These are phyloP conservation scores for Ogataea trehalophila DNA, from an alignment of 805 yeast genomes.

Conservation along the genomic window DNA sequence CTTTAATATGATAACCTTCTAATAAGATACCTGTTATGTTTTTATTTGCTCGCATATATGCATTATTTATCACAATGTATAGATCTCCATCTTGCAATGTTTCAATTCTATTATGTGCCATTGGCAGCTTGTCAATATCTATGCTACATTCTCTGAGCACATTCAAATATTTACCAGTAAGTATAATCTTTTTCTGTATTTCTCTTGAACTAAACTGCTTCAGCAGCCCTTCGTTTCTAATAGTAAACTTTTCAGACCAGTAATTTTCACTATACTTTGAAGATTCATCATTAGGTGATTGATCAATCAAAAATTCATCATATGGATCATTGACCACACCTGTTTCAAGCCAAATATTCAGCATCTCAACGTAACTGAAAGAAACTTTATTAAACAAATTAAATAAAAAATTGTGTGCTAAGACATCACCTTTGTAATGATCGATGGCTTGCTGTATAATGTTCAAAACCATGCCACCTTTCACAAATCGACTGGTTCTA, in stretches of 20 bases:
- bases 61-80: conserved; percentile 50
- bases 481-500: conserved; percentile 48
- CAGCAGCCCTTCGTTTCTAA: conserved; percentile 72
- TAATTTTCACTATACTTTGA: conserved; percentile 43
- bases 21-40: conserved; percentile 52
- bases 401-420: conserved; percentile 47
- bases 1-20: conserved; percentile 52
- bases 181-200: conserved; percentile 58
- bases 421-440: conserved; percentile 60
- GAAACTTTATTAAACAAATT: conserved; percentile 56
- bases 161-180: conserved; percentile 82
- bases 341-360: conserved; percentile 71
- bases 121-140: conserved; percentile 16
- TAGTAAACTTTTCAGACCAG: conserved; percentile 72
- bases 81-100: conserved; percentile 35
- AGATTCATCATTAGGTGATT: conserved; percentile 13
- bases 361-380: conserved; percentile 55
- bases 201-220: conserved; percentile 51
- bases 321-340: conserved; percentile 77
- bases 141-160: conserved; percentile 62
- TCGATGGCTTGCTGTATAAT: conserved; percentile 56
- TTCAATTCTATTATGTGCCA: conserved; percentile 3
- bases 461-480: conserved; percentile 73
- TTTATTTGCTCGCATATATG: conserved; percentile 64
- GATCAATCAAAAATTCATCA: conserved; percentile 74